A percentile compares a stretch with the other conserved stretches of the same genome.
phyloP scores from a whole-genome alignment of 306 rosid species.

The Morella rubra region DNA sequence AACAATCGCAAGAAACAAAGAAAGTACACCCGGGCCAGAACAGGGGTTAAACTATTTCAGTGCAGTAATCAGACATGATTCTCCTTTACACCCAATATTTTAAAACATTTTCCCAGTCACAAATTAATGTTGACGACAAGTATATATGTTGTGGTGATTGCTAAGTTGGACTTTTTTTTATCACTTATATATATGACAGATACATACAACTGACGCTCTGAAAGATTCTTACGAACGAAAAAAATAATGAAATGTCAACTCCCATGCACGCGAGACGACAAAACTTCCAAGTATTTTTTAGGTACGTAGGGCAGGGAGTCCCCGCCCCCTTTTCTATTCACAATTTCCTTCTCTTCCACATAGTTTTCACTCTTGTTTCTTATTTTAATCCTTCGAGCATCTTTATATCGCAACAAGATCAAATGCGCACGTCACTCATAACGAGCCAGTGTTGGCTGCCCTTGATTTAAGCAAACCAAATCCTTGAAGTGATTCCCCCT shows the following conservation, averaged over 20 bases:
- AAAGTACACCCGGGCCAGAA: constrained; percentile 10
- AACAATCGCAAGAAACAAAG: constrained; percentile 16
- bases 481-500: constrained; percentile 55
- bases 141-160: constrained; percentile 27
- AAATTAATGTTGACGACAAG: constrained; percentile 16
- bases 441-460: constrained; percentile 48
- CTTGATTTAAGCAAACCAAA: constrained; percentile 41
- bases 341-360: constrained; percentile 3
- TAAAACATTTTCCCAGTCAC: neutral
- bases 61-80: constrained; percentile 48
- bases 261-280: constrained; percentile 33
- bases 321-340: neutral
- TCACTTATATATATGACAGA: constrained; percentile 39
- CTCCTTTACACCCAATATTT: constrained; percentile 39
- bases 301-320: constrained; percentile 6
- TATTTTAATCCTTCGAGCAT: constrained; percentile 18
- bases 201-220: constrained; percentile 32
- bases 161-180: constrained; percentile 44
- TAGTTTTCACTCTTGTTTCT: neutral
- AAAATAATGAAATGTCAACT: constrained; percentile 39
- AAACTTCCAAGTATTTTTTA: constrained; percentile 24
- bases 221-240: constrained; percentile 42
- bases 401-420: constrained; percentile 12
- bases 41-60: neutral
- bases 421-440: constrained; percentile 27